Conservation (phyloP, 768 basidiomycete species). For the Psilocybe cubensis region DNA sequence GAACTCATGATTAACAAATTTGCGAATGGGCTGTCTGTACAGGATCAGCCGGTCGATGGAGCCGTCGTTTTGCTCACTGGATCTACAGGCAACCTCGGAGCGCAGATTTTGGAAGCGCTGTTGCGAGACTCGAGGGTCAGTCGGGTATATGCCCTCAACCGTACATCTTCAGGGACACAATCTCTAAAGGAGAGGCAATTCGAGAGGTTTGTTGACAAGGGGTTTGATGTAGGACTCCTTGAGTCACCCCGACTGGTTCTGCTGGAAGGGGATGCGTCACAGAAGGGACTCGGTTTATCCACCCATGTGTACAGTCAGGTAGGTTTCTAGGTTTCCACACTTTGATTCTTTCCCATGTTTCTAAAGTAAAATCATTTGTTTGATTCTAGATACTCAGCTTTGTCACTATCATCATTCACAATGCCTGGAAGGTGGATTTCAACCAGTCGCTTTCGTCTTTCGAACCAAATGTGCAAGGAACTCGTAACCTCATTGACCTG, state of each 20-base stretch:
- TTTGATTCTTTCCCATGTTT: neutral
- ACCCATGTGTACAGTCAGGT: conserved; percentile 31
- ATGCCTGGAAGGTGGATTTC: conserved; percentile 52
- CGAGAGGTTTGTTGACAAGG: conserved; percentile 32
- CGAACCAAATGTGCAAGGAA: conserved; percentile 43
- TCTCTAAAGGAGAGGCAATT: conserved; percentile 24
- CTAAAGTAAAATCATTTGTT: neutral
- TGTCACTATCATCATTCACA: conserved; percentile 44
- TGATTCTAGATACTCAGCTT: conserved; percentile 26
- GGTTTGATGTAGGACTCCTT: conserved; percentile 29
- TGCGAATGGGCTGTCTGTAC: conserved; percentile 6
- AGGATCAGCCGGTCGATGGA: neutral
- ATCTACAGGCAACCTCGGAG: neutral
- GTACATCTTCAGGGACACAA: conserved; percentile 14
- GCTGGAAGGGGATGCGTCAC: conserved; percentile 38
- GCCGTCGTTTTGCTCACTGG: neutral
- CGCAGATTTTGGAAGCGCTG: neutral
- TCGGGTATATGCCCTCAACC: conserved; percentile 36
- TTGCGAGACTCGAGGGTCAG: neutral
- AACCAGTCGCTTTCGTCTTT: conserved; percentile 47
- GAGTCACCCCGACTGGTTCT: conserved; percentile 34
- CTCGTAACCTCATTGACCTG: conserved; percentile 44
- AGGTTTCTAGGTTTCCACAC: neutral
- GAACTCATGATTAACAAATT: conserved; percentile 40
- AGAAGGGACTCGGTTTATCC: conserved; percentile 29